Conservation (phyloP, 805 yeast species). For the Cyberlindnera bimundalis region DNA sequence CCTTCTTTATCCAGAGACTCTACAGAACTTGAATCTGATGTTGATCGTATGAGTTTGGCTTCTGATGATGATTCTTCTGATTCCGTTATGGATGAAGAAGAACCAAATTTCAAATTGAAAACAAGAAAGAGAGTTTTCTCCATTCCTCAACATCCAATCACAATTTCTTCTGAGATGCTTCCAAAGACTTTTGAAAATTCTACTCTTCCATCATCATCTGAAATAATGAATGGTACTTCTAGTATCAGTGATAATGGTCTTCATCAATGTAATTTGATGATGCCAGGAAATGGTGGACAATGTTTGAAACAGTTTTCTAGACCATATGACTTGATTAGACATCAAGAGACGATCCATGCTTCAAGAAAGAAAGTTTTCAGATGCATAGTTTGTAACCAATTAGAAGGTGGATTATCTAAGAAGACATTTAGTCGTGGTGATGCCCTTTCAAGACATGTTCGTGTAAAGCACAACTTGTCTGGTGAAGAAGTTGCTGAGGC, state of each 20-base stretch:
- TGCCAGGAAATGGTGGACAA: slow-evolving; percentile 57
- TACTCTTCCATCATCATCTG: background rate
- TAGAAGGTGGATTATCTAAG: slow-evolving; percentile 37
- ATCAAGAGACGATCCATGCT: slow-evolving; percentile 95
- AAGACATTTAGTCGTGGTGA: slow-evolving; percentile 92
- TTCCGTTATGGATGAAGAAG: slow-evolving; percentile 24
- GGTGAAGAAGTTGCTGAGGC: slow-evolving; percentile 67
- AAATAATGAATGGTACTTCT: slow-evolving; percentile 1
- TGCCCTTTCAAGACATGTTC: slow-evolving; percentile 89
- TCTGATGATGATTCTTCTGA: slow-evolving; percentile 32
- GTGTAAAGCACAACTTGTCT: slow-evolving; percentile 79
- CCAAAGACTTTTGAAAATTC: slow-evolving; percentile 1
- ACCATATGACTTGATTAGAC: slow-evolving; percentile 91
- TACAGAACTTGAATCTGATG: slow-evolving; percentile 38
- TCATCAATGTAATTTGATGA: slow-evolving; percentile 54
- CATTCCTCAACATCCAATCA: background rate
- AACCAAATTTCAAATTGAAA: slow-evolving; percentile 7
- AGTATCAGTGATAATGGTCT: slow-evolving; percentile 9
- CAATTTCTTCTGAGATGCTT: background rate
- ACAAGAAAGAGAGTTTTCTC: slow-evolving; percentile 4
- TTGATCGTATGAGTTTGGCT: slow-evolving; percentile 40
- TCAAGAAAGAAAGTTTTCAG: slow-evolving; percentile 78
- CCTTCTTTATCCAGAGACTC: slow-evolving; percentile 17
- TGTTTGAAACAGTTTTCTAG: slow-evolving; percentile 85
- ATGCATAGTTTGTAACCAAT: slow-evolving; percentile 65